Percentiles rank a stretch among this genome's conserved stretches.
Conservation (phyloP, 2,329 filamentous ascomycete species). For the Elsinoe ampelina region DNA sequence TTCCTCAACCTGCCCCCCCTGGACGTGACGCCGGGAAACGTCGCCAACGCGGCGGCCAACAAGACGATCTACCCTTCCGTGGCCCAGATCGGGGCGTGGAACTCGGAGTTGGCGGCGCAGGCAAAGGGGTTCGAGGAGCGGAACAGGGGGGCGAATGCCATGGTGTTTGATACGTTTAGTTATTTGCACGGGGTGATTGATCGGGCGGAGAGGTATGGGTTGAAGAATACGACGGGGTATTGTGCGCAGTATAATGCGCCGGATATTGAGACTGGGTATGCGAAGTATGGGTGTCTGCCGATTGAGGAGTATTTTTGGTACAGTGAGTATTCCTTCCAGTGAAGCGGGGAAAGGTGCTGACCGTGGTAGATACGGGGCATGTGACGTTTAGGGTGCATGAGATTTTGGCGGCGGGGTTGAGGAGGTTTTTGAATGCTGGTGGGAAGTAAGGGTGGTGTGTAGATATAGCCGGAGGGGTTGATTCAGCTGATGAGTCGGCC, state of each 20-base stretch:
- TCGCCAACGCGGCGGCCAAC: slow-evolving; percentile 35
- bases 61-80: slow-evolving; percentile 29
- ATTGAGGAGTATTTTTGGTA: slow-evolving; percentile 41
- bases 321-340: slow-evolving; percentile 15
- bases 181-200: slow-evolving; percentile 37
- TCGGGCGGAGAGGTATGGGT: slow-evolving; percentile 32
- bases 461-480: too few relatives aligned
- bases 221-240: slow-evolving; percentile 39
- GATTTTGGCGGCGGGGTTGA: slow-evolving; percentile 26
- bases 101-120: slow-evolving; percentile 30
- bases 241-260: slow-evolving; percentile 39
- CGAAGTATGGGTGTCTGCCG: slow-evolving; percentile 37
- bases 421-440: neutral
- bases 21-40: slow-evolving; percentile 36
- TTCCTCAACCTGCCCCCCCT: slow-evolving; percentile 46
- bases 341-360: neutral
- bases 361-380: slow-evolving; percentile 30
- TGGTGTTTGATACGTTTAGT: slow-evolving; percentile 38
- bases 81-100: slow-evolving; percentile 34
- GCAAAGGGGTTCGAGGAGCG: slow-evolving; percentile 27
- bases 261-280: slow-evolving; percentile 36
- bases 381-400: slow-evolving; percentile 36
- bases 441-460: too few relatives aligned
- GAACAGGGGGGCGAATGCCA: slow-evolving; percentile 29
- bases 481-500: too few relatives aligned